Evolutionary conservation across 768 basidiomycete species (phyloP), one percentile per base, ranked within the genome.

Genomic region (Podaxis rugospora): DNA sequence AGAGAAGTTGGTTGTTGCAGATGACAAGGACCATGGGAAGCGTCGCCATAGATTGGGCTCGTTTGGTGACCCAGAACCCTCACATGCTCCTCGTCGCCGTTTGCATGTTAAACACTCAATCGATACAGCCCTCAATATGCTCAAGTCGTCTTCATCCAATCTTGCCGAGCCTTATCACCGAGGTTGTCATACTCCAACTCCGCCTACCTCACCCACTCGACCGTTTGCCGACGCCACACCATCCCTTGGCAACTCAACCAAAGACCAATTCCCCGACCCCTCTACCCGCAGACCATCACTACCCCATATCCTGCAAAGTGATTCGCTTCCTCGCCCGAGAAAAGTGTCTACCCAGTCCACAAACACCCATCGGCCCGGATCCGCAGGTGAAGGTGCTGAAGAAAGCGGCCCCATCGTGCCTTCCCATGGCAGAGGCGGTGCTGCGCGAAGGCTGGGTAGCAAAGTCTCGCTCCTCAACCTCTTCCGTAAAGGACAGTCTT

Each of bases 81-180:
- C 72, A 50, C 62, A 65, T 21, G 71, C 76, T 50, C 67, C 74
- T 39, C 77, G 80, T 44, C 79, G 75, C 66, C 82, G 85, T 36
- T 63, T 93, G 40, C 85, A 87, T 58, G 81, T 92, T 62, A 92
- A 93, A 71, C 84, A 86, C 42, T 92, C 90, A 0, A 83, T 92
- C 62, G 92, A 93, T 69, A 88, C 86, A 46, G 84, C 86, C 4
- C 75, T 90, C 64, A 80, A 84, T 57, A 78, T 82, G 70, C 71
- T 81, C 63, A 81, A 76, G 64, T 70, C 78, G 4, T 67, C 75
- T 32, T 76, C 72, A 56, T 64, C 69, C 53, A 72, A 72, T 51
- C 65, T 69, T 36, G 69, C 77, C 10, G 72, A 71, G 57, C 55
- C 65, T 52, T 63, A 65, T 42, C 63, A 66, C 54, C 55, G 67